Evolutionary conservation across 352 stramenopile genomes (phyloP), one percentile per base, ranked within the genome.

Genomic region (Paralagenidium karlingii): DNA sequence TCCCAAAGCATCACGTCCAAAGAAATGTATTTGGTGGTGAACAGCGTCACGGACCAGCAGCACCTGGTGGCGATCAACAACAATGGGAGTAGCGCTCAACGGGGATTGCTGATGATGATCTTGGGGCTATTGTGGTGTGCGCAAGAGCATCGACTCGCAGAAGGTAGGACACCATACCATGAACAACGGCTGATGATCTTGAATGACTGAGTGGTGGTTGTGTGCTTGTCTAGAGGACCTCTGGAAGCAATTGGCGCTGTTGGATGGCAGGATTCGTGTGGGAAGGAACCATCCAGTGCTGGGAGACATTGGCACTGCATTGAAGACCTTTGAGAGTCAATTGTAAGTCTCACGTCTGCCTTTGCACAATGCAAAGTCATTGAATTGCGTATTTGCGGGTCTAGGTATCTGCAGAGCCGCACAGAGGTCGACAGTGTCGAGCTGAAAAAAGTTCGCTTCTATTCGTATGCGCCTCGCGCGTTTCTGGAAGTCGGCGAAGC

Each of bases 321-420:
- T 91, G 47, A 91, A 86, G 50, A 76, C 60, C 10, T 88, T 88
- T 38, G 77, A 91, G 39, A 68, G 43, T 20, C 74, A 91, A 57
- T 47, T 86, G 68, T 87, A 56, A 46, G 57, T 63, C 28, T 47
- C 26, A 42, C 41, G 18, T 41, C 18, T 29, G 24, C 40, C 26
- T 5, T 42, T 33, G 22, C 20, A 33, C 8, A 18, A 28, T 3
- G 6, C 25, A 20, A 8, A 2, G 26, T 28, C 27, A 25, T 38
- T 50, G 7, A 24, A 5, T 31, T 26, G 18, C 3, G 29, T 21
- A 19, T 43, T 29, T 34, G n/a, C n/a, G 1, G 33, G 2, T 24
- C 11, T 26, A 87, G 73, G 20, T 91, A 91, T 45, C 49, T 91
- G 36, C 52, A 60, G 12, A 40, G 58, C n/a, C 74, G 53, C n/a